phyloP scores from a whole-genome alignment of 1,284 basidiomycete genomes.

The Microbotryum scabiosae region DNA sequence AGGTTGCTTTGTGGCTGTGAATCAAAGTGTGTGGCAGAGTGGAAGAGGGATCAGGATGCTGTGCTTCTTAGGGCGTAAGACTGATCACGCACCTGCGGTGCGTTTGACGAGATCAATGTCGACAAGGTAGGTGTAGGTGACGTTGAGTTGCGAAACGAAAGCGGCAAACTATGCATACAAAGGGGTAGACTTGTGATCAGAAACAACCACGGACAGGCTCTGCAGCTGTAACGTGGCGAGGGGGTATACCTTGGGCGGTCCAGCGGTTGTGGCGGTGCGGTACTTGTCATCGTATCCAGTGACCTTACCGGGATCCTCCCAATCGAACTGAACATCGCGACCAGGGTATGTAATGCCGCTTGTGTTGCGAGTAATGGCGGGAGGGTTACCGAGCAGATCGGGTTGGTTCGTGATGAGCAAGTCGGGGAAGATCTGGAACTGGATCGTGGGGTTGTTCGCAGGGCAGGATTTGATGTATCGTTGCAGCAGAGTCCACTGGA shows the following conservation, averaged over 20 bases:
- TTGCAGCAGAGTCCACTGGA: slow-evolving; percentile 54
- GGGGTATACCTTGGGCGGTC: slow-evolving; percentile 43
- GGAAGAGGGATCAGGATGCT: not conserved
- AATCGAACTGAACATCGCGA: slow-evolving; percentile 47
- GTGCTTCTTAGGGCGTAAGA: slow-evolving; percentile 42
- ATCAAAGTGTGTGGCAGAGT: slow-evolving; percentile 14
- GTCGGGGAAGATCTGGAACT: slow-evolving; percentile 51
- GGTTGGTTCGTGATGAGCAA: slow-evolving; percentile 45
- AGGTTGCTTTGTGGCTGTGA: not conserved
- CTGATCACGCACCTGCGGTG: slow-evolving; percentile 21
- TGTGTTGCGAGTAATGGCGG: slow-evolving; percentile 50
- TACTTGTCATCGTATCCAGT: slow-evolving; percentile 50
- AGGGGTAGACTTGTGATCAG: not conserved
- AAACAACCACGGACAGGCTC: not conserved
- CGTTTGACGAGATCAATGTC: not conserved
- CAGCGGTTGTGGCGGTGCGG: slow-evolving; percentile 48
- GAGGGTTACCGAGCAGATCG: slow-evolving; percentile 34
- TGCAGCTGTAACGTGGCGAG: slow-evolving; percentile 26
- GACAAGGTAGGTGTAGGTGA: slow-evolving; percentile 45
- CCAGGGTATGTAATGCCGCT: slow-evolving; percentile 44
- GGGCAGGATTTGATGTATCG: slow-evolving; percentile 56
- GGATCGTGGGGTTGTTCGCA: slow-evolving; percentile 48
- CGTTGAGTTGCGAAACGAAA: slow-evolving; percentile 56
- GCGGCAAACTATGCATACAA: slow-evolving; percentile 40
- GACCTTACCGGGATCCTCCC: slow-evolving; percentile 52